A percentile compares a stretch with the other conserved stretches of the same genome.
Conservation (phyloP, 2,329 filamentous ascomycete genomes). For the Nemania sp. region DNA sequence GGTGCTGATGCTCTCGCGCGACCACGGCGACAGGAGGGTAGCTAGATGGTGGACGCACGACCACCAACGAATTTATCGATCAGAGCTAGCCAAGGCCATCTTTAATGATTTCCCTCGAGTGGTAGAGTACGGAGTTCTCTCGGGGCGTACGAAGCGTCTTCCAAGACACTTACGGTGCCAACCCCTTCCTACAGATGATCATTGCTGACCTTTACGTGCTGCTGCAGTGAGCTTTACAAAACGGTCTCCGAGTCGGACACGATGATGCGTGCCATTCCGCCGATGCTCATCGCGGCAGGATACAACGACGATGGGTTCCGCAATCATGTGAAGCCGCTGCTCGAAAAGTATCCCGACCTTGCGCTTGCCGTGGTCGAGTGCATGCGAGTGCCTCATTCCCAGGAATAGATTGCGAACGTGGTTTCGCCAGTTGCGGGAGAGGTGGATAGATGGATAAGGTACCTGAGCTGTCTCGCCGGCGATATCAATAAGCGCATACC, state of each 20-base stretch:
- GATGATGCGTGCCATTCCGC: constrained; percentile 27
- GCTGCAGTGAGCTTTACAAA: constrained; percentile 32
- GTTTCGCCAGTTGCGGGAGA: neutral
- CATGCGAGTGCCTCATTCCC: constrained; percentile 6
- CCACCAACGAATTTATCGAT: constrained; percentile 9
- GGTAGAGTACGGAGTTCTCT: constrained; percentile 19
- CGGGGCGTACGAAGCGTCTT: neutral
- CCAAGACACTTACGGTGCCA: neutral
- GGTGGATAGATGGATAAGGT: neutral
- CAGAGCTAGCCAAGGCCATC: constrained; percentile 8
- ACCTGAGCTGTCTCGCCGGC: constrained; percentile 1
- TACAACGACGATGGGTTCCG: constrained; percentile 17
- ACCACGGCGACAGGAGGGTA: neutral
- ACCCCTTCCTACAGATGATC: neutral
- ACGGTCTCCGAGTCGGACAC: constrained; percentile 27
- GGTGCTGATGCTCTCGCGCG: constrained; percentile 5
- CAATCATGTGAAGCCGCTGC: constrained; percentile 17
- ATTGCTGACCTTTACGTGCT: constrained; percentile 1
- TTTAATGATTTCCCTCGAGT: constrained; percentile 31
- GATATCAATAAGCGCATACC: constrained; percentile 6
- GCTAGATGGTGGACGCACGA: constrained; percentile 6
- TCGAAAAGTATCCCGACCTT: constrained; percentile 12
- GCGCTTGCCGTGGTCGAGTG: constrained; percentile 13
- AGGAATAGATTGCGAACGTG: neutral
- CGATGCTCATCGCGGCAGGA: constrained; percentile 19